phyloP scores from a whole-genome alignment of 2,329 filamentous ascomycete genomes.

The Capronia coronata region DNA sequence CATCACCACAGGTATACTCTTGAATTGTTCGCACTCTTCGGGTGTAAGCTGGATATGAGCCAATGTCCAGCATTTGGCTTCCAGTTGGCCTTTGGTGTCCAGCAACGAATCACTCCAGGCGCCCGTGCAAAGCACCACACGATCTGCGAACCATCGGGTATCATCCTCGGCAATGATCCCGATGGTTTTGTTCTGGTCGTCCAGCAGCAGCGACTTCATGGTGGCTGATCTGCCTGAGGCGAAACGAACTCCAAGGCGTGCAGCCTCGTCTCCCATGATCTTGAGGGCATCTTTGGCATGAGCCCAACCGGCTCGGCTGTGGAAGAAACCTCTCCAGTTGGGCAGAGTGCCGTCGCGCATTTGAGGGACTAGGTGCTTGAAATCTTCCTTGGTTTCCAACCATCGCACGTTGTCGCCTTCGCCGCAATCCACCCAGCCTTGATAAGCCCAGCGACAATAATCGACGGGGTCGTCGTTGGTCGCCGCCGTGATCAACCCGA shows the following conservation, averaged over 20 bases:
- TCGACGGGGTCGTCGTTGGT: conserved; percentile 5
- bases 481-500: conserved; percentile 6
- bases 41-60: conserved; percentile 8
- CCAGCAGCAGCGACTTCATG: conserved; percentile 7
- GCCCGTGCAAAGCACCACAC: conserved; percentile 6
- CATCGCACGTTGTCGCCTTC: conserved; percentile 9
- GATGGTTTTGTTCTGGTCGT: not conserved
- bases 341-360: conserved; percentile 1
- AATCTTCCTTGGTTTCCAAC: conserved; percentile 5
- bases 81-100: conserved; percentile 5
- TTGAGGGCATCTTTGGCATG: conserved; percentile 6
- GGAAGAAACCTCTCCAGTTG: conserved; percentile 6
- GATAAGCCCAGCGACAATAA: conserved; percentile 4
- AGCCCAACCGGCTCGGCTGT: conserved; percentile 7
- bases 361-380: conserved; percentile 1
- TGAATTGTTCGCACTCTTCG: conserved; percentile 2
- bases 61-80: conserved; percentile 9
- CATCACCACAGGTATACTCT: conserved; percentile 5
- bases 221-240: conserved; percentile 4
- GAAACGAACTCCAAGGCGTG: conserved; percentile 3
- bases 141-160: conserved; percentile 4
- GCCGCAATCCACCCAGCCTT: conserved; percentile 9
- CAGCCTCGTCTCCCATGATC: conserved; percentile 9
- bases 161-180: conserved; percentile 4
- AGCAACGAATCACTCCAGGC: conserved; percentile 4